Conservation (phyloP, 2,329 filamentous ascomycete genomes). For the Penicillium sp. region DNA sequence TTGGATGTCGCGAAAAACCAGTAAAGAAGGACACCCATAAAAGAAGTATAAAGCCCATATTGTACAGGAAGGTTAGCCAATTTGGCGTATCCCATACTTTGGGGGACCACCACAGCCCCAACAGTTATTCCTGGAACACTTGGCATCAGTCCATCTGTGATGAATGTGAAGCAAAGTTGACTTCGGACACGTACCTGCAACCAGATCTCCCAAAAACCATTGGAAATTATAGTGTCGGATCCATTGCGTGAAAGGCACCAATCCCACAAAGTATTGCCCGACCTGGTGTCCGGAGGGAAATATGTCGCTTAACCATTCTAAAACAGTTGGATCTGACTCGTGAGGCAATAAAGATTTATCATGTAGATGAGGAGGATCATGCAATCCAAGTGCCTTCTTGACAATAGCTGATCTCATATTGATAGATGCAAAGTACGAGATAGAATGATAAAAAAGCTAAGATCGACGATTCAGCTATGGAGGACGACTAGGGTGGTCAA, state of each 20-base stretch:
- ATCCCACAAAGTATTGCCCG: neutral
- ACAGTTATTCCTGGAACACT: slow-evolving; percentile 56
- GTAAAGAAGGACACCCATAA: slow-evolving; percentile 90
- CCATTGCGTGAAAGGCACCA: slow-evolving; percentile 10
- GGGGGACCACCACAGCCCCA: slow-evolving; percentile 80
- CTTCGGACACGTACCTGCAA: slow-evolving; percentile 1
- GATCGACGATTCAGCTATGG: neutral
- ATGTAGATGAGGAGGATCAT: neutral
- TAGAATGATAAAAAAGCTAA: neutral
- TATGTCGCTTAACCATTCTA: slow-evolving; percentile 5
- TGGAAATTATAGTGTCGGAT: slow-evolving; percentile 12
- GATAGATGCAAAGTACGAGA: neutral
- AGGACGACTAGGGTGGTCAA: neutral
- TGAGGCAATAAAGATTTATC: neutral
- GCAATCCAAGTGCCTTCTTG: slow-evolving; percentile 3
- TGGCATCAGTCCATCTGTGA: neutral
- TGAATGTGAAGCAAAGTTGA: neutral
- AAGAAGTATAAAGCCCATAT: slow-evolving; percentile 88
- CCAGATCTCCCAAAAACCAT: slow-evolving; percentile 12
- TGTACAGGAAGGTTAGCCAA: slow-evolving; percentile 73
- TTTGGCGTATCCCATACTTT: slow-evolving; percentile 88
- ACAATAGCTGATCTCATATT: neutral
- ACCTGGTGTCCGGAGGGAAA: slow-evolving; percentile 1
- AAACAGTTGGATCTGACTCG: slow-evolving; percentile 8
- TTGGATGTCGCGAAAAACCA: slow-evolving; percentile 97